These are phyloP conservation scores for Populus tomentosa DNA, from an alignment of 441 rosid genomes.

Conservation along the genomic window DNA sequence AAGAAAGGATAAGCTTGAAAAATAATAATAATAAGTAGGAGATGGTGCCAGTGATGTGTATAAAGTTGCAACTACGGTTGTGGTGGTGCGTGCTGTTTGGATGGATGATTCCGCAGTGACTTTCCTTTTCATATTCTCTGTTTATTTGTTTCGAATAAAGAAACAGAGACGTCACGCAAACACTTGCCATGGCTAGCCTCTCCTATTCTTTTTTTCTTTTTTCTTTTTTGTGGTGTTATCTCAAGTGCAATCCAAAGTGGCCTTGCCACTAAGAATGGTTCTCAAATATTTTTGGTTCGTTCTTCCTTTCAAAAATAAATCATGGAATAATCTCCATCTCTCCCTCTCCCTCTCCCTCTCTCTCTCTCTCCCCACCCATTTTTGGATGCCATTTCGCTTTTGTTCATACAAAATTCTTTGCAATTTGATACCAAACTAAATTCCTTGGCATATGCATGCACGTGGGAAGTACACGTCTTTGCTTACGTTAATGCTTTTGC, in stretches of 20 bases:
- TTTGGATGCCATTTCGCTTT: not conserved
- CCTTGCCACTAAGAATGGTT: conserved; percentile 66
- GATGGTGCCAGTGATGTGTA: conserved; percentile 20
- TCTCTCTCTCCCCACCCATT: not conserved
- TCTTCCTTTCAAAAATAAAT: not conserved
- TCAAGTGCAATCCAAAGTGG: conserved; percentile 59
- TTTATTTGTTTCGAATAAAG: conserved; percentile 9
- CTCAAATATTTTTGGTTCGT: conserved; percentile 9
- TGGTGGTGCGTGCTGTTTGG: conserved; percentile 19
- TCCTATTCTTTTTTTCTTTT: not conserved
- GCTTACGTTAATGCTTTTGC: not conserved
- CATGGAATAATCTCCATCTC: not conserved
- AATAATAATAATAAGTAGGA: conserved; percentile 1
- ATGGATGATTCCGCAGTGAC: conserved; percentile 36
- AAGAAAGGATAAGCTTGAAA: conserved; percentile 30
- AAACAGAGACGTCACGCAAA: conserved; percentile 48
- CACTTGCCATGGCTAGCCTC: conserved; percentile 10
- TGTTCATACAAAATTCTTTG: not conserved
- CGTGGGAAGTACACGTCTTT: not conserved
- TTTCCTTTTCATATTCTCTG: conserved; percentile 30
- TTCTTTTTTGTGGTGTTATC: conserved; percentile 27
- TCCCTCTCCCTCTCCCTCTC: too few relatives aligned
- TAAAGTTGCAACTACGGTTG: conserved; percentile 21
- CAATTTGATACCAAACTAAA: conserved; percentile 2
- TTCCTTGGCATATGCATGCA: not conserved